A percentile compares a stretch with the other conserved stretches of the same genome.
Evolutionary conservation across 2,329 filamentous ascomycete genomes (phyloP).

Genomic region (Gaeumannomyces sp.): DNA sequence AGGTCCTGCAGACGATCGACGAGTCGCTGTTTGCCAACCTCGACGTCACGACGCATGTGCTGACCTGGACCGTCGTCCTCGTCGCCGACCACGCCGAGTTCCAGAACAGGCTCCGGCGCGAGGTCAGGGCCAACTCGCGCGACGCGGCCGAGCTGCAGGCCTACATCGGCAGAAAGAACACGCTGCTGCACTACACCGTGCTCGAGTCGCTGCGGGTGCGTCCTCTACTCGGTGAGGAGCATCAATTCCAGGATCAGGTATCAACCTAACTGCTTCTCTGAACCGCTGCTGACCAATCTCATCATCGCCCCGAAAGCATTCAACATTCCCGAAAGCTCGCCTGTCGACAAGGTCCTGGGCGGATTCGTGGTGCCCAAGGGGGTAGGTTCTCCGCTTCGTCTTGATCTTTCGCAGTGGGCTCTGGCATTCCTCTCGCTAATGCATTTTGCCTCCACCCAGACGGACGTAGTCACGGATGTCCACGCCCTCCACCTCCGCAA

Average conservation of each 20-base stretch:
- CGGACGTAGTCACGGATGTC: conserved; percentile 36
- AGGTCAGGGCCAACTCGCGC: conserved; percentile 17
- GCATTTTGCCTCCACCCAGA: too few relatives aligned
- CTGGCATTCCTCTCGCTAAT: too few relatives aligned
- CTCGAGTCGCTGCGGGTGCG: conserved; percentile 31
- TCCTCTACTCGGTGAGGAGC: background rate
- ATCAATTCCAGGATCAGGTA: background rate
- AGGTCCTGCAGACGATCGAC: conserved; percentile 37
- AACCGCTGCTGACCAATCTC: background rate
- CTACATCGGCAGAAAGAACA: conserved; percentile 21
- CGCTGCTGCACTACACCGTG: conserved; percentile 28
- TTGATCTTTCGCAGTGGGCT: too few relatives aligned
- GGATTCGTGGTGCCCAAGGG: conserved; percentile 31
- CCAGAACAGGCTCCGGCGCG: conserved; percentile 24
- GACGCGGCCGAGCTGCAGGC: conserved; percentile 13
- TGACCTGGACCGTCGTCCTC: conserved; percentile 37
- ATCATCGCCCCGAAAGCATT: conserved; percentile 31
- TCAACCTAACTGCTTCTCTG: too few relatives aligned
- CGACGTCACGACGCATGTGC: conserved; percentile 36
- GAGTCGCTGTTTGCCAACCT: conserved; percentile 41
- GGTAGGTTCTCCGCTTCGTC: too few relatives aligned
- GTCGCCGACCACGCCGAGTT: conserved; percentile 29
- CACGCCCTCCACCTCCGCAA: conserved; percentile 35
- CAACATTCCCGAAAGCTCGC: conserved; percentile 32
- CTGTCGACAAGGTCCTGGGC: conserved; percentile 25